Base-by-base conservation (phyloP, 345 rosid species). In the Noccaea caerulescens region DNA sequence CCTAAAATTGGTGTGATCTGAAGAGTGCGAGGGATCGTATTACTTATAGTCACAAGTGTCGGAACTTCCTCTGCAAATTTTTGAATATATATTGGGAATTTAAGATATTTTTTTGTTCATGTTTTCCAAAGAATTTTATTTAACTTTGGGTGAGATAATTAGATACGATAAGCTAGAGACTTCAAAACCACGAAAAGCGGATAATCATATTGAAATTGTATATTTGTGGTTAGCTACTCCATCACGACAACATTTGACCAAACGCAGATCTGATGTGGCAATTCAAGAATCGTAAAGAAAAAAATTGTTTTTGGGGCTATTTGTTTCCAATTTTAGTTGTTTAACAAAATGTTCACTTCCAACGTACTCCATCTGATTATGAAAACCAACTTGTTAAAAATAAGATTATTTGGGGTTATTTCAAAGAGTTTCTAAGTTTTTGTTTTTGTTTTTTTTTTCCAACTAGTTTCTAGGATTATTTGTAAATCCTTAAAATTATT, bases 41-140 rank as follows among this genome's bases (percentile, higher is more conserved):
- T 47, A 23, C 34, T 45, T 73, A 66, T 66, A 63, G 57, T 67
- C 62, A 10, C 78, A 73, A 73, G 77, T 73, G 72, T 66, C 72
- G 47, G 56, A 63, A 25, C 76, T 20, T 53, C 60, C 23, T 60
- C 49, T 58, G 16, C 50, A 14, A n/a, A 18, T 30, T 45, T 62
- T 63, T 55, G 57, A 72, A 72, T 72, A 43, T 54, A 72, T 42
- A n/a, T 11, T 14, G 6, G 5, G 30, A 23, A 36, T 46, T 69
- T 37, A 39, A n/a, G 10, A 3, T 20, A 27, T 27, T 23, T n/a
- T 42, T 3, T 14, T 16, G 18, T 1, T 41, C 10, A 4, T 12
- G 1, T 45, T 33, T 37, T 25, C 27, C 30, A 27, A 27, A 33
- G 36, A n/a, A 5, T 4, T 38, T 47, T 10, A 7, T 2, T 58